phyloP scores from a whole-genome alignment of 164 flowering plant genomes.

The Annona cherimola region DNA sequence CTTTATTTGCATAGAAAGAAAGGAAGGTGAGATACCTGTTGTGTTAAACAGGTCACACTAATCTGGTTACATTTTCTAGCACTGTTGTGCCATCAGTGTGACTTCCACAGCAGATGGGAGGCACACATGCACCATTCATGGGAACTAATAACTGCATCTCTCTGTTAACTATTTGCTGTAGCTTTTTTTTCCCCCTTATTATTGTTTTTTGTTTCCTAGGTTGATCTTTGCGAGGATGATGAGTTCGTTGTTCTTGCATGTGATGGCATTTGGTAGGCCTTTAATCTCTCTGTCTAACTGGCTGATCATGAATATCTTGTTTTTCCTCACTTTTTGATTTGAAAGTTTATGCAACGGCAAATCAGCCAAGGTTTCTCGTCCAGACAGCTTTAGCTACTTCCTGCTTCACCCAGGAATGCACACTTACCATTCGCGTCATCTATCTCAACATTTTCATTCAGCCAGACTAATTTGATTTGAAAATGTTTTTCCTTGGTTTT shows the following conservation, averaged over 20 bases:
- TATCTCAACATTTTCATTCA: too few relatives aligned
- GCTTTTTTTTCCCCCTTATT: not conserved
- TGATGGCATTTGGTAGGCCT: conserved; percentile 91
- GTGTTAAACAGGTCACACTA: not conserved
- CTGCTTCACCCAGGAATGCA: not conserved
- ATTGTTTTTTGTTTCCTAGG: conserved; percentile 25
- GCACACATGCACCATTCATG: not conserved
- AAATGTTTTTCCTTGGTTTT: too few relatives aligned
- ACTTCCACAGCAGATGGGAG: not conserved
- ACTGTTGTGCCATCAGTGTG: too few relatives aligned
- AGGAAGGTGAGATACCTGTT: not conserved
- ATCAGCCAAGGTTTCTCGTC: not conserved
- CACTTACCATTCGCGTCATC: too few relatives aligned
- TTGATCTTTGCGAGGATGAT: conserved; percentile 93
- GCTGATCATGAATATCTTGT: not conserved
- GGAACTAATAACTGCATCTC: not conserved
- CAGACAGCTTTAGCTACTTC: not conserved
- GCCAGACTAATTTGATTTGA: too few relatives aligned
- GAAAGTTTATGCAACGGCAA: not conserved
- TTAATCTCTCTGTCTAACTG: not conserved
- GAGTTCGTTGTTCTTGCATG: conserved; percentile 94
- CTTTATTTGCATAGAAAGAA: not conserved
- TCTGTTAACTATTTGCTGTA: not conserved
- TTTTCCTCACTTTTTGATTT: not conserved
- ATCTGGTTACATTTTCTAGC: not conserved